Conservation (phyloP, 129 eudicot species). For the Oenanthe sinensis region DNA sequence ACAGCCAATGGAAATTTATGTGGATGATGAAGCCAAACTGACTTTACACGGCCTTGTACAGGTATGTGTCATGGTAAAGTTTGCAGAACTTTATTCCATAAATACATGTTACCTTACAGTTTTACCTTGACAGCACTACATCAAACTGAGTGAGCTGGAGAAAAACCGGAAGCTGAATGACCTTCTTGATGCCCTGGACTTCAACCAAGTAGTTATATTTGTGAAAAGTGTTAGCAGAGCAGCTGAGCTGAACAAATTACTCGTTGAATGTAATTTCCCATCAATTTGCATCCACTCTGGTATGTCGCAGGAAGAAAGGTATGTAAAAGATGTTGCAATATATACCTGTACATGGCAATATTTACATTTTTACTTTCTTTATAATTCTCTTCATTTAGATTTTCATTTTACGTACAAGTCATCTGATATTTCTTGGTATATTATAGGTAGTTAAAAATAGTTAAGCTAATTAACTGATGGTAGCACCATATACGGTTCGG, state of each 20-base stretch:
- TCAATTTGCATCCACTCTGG: constrained; percentile 97
- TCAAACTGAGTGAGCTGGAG: constrained; percentile 94
- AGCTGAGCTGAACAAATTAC: constrained; percentile 91
- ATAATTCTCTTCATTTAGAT: background rate
- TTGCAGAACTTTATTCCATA: background rate
- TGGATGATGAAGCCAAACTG: constrained; percentile 96
- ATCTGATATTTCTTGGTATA: background rate
- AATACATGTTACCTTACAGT: background rate
- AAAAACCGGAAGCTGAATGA: constrained; percentile 95
- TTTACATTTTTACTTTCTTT: no score
- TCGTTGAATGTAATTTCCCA: constrained; percentile 95
- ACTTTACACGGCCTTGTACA: constrained; percentile 97
- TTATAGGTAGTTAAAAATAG: background rate
- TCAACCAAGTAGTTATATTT: constrained; percentile 92
- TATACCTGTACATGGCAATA: no score
- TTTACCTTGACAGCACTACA: constrained; percentile 70
- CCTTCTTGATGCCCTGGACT: constrained; percentile 88
- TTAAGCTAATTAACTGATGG: background rate
- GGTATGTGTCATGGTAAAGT: constrained; percentile 24
- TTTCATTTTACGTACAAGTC: background rate
- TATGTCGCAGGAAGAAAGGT: constrained; percentile 99
- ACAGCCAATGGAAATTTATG: constrained; percentile 99
- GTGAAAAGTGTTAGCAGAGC: constrained; percentile 97
- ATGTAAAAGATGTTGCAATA: background rate
- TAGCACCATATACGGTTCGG: background rate